Base-by-base conservation (phyloP, 768 basidiomycete species). In the Serendipita vermifera region DNA sequence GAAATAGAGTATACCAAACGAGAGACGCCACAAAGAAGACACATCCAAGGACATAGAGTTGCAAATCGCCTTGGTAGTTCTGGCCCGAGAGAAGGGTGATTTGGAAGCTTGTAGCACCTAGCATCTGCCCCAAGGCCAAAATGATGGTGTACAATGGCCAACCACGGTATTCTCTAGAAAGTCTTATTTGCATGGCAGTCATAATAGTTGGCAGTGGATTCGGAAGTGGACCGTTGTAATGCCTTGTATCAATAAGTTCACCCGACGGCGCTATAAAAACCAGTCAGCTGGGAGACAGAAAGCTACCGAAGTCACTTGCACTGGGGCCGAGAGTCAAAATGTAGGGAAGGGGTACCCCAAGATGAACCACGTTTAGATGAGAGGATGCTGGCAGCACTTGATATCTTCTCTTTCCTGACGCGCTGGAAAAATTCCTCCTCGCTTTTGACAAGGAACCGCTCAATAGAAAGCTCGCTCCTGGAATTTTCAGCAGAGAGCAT, bases 131-230 rank as follows among this genome's bases (percentile, higher is more conserved):
- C 29, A 85, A 61, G 27, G 83, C 90, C 59, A 94, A 86, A 63
- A 93, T 73, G 63, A 93, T 85, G 38, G 88, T 85, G 68, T 96
- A 96, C 59, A 96, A 67, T 0, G 92, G 92, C 92, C 92, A 96
- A 33, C 86, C 85, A 38, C 70, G 78, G 43, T 92, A 66, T 67
- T 88, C 81, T 39, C 88, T 75, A 29, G 87, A 76, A 78, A 96
- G 77, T 22, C 81, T 78, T 59, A 93, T 84, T 65, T 96, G 92
- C 39, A 92, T 65, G 56, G 84, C 74, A 4, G 82, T 85, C 88
- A 96, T 88, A 15, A 88, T 75, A 26, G 80, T 79, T 17, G 76
- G 71, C n/a, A 76, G 62, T 20, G 69, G 66, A 33, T 70, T 64
- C 24, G 64, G 55, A 24, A 71, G 71, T 33, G 72, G 73, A 29